A percentile compares a stretch with the other conserved stretches of the same genome.
These are phyloP conservation scores for Podaxis pistillaris DNA, from an alignment of 768 basidiomycete genomes.

Conservation along the genomic window DNA sequence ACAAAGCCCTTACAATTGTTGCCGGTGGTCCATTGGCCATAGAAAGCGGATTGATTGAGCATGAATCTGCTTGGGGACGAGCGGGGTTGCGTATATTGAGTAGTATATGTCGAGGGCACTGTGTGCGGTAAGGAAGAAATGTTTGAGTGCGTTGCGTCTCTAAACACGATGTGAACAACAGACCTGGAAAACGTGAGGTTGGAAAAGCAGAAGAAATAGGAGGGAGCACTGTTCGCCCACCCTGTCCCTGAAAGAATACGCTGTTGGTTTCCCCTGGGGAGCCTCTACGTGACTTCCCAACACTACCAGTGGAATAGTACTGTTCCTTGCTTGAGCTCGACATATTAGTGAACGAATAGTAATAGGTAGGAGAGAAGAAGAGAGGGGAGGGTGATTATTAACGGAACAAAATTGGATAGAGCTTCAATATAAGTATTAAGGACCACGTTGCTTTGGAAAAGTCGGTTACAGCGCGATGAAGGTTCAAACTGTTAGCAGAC, in stretches of 20 bases:
- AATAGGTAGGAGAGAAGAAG: slow-evolving; percentile 51
- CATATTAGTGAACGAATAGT: slow-evolving; percentile 61
- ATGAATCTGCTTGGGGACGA: slow-evolving; percentile 56
- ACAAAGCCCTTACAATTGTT: slow-evolving; percentile 30
- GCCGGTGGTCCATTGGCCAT: slow-evolving; percentile 36
- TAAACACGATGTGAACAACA: slow-evolving; percentile 59
- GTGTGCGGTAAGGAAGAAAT: slow-evolving; percentile 46
- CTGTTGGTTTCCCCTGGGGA: slow-evolving; percentile 65
- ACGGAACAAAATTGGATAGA: slow-evolving; percentile 38
- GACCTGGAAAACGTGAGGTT: slow-evolving; percentile 90
- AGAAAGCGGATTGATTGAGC: slow-evolving; percentile 39
- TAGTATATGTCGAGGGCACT: slow-evolving; percentile 61
- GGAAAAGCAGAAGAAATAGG: slow-evolving; percentile 82
- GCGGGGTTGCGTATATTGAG: slow-evolving; percentile 63
- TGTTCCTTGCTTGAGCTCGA: slow-evolving; percentile 72
- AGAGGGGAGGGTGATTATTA: slow-evolving; percentile 45
- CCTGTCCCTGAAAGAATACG: slow-evolving; percentile 75
- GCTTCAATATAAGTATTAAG: slow-evolving; percentile 40
- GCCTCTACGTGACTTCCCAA: slow-evolving; percentile 66
- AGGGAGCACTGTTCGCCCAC: slow-evolving; percentile 88
- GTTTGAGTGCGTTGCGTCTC: slow-evolving; percentile 54
- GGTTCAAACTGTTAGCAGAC: slow-evolving; percentile 39
- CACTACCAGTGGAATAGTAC: slow-evolving; percentile 60
- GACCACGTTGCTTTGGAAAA: slow-evolving; percentile 22
- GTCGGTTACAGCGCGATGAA: slow-evolving; percentile 23